Evolutionary conservation across 495 filamentous ascomycete species (phyloP), one percentile per base, ranked within the genome.

Genomic region (Penicillium argentinense): DNA sequence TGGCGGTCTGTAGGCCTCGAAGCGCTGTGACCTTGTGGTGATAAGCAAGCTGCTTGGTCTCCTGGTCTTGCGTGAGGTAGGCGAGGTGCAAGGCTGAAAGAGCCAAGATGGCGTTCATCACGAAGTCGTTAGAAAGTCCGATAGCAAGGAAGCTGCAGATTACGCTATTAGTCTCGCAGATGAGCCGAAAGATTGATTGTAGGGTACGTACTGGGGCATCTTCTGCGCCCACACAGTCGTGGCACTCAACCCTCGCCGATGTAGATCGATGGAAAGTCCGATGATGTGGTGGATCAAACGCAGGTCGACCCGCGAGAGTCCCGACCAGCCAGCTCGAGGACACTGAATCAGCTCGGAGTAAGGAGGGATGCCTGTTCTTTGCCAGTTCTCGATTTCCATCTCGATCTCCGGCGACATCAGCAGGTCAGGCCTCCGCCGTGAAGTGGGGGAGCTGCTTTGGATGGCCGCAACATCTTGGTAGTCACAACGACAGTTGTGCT

Each of bases 401-500:
- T 97, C 89, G 54, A 91, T 85, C 50, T 89, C 79, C 28, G 86
- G 82, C 39, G 87, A 88, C 82, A 89, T 87, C 64, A 91, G 77
- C 16, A 93, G 80, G 71, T 92, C 83, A 22, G 87, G 80, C 58
- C 82, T 83, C 59, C 87, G 83, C 39, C 85, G 84, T 52, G 81
- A 79, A 21, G 73, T 67, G 23, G 83, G 75, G 47, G 83, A 71
- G 44, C 87, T 85, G 41, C 84, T 81, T 53, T 83, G 76, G 18
- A 79, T 72, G 22, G 81, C 73, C 2, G 73, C 63, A 46, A 81
- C 79, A 59, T 97, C 90, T 79, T 95, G 92, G 68, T 97, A 98
- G 56, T 95, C 92, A 69, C 93, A 98, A 61, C 91, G 85, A 56
- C 95, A 92, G 73, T 96, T 95, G 68, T 98, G 93, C 66, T 97